Evolutionary conservation across 176 grass and related monocot genomes (phyloP), one percentile per base, ranked within the genome.

Genomic region (Pharus latifolius): DNA sequence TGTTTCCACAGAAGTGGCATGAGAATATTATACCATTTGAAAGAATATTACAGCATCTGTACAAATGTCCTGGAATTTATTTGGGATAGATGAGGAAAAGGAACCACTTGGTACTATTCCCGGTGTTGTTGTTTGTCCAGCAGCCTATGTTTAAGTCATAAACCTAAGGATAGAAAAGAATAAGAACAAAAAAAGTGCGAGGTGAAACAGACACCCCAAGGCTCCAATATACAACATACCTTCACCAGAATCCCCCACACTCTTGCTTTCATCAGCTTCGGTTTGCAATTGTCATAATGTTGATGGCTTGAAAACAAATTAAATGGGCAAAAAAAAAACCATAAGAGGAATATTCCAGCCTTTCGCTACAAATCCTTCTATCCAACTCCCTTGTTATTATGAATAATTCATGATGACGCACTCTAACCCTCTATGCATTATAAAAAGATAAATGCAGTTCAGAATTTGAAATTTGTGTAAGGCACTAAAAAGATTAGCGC

Each of bases 41-140:
- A 69, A 30, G 54, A 79, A 85, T 80, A 80, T 67, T 75, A 68
- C 69, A 74, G 37, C 62, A 80, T 69, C 7, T 63, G 31, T 10
- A 47, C 6, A 32, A 61, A 68, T 69, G 45, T 19, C 28, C 17
- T 29, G 23, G 46, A 62, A 18, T 63, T 9, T 38, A 9, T 38
- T 55, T 12, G 2, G 44, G 54, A 54, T 62, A 31, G n/a, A 26
- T 48, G 54, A 47, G 46, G 63, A 74, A 79, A 73, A 53, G 30
- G 35, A 38, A n/a, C 41, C 73, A 30, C 16, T 67, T 61, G 45
- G 17, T 44, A 48, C 53, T 24, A 45, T 10, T 84, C 59, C 18
- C 71, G 51, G 12, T 28, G 52, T 1, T 60, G 15, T 72, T 79
- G 3, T 65, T 66, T 46, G 42, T 80, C 61, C 46, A 79, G 54